Percentiles rank a stretch among this genome's conserved stretches.
phyloP scores from a whole-genome alignment of 23 red algal genomes.

The Gracilariopsis chorda region DNA sequence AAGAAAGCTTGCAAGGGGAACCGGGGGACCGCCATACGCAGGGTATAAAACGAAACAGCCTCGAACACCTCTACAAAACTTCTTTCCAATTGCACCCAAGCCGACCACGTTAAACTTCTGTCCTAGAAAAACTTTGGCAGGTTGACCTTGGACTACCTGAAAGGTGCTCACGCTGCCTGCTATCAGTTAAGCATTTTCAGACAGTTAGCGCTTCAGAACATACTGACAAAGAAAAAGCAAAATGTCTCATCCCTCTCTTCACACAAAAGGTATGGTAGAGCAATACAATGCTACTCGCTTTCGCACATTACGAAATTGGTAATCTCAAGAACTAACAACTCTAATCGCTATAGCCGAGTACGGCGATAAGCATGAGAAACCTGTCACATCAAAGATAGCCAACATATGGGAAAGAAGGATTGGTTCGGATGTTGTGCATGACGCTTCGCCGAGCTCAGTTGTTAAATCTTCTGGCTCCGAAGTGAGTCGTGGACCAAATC shows the following conservation, averaged over 20 bases:
- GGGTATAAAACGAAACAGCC: too few species aligned
- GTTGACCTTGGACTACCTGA: too few species aligned
- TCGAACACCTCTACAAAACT: background rate
- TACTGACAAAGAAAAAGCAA: background rate
- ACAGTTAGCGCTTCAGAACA: too few species aligned
- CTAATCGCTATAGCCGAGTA: slow-evolving; percentile 21
- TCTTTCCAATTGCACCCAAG: background rate
- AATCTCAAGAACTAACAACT: background rate
- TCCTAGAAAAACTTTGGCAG: too few species aligned
- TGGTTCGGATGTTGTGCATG: background rate
- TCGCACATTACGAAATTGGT: background rate
- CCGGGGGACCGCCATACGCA: too few species aligned
- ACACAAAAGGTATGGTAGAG: slow-evolving; percentile 13
- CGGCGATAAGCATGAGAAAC: slow-evolving; percentile 5
- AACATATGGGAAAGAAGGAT: slow-evolving; percentile 43
- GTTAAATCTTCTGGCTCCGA: slow-evolving; percentile 34
- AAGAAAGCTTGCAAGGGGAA: too few species aligned
- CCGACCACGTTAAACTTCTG: background rate
- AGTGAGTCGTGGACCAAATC: background rate
- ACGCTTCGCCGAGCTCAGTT: background rate
- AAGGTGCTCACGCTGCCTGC: too few species aligned
- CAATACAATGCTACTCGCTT: background rate
- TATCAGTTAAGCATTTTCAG: too few species aligned
- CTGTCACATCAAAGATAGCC: slow-evolving; percentile 34
- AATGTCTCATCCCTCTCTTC: slow-evolving; percentile 26